A percentile compares a stretch with the other conserved stretches of the same genome.
phyloP scores from a whole-genome alignment of 305 asterid species.

The Fraxinus sp. region DNA sequence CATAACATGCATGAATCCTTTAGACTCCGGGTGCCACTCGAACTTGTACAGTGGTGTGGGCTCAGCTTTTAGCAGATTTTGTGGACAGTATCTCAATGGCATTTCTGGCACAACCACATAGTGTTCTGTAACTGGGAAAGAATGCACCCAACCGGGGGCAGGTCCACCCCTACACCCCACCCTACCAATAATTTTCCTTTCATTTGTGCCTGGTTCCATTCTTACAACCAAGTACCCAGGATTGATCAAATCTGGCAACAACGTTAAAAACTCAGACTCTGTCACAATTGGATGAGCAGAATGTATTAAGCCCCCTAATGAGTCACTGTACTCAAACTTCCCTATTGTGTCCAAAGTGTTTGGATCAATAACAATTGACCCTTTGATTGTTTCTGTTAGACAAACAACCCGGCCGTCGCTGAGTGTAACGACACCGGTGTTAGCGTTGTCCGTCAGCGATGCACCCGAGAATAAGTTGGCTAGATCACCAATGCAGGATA shows the following conservation, averaged over 20 bases:
- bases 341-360: conserved; percentile 64
- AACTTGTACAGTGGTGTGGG: conserved; percentile 90
- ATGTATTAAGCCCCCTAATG: conserved; percentile 70
- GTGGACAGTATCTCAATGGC: conserved; percentile 87
- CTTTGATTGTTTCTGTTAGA: conserved; percentile 81
- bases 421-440: conserved; percentile 82
- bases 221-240: conserved; percentile 75
- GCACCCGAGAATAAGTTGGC: conserved; percentile 88
- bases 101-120: conserved; percentile 90
- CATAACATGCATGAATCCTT: conserved; percentile 78
- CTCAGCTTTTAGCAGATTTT: conserved; percentile 80
- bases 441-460: conserved; percentile 81
- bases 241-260: conserved; percentile 73
- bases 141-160: conserved; percentile 90
- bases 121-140: conserved; percentile 81
- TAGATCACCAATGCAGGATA: conserved; percentile 71
- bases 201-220: conserved; percentile 77
- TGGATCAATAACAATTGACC: conserved; percentile 71
- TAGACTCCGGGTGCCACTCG: conserved; percentile 82
- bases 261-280: conserved; percentile 52
- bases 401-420: conserved; percentile 90
- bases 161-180: conserved; percentile 81
- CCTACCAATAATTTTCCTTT: conserved; percentile 70
- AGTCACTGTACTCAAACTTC: conserved; percentile 61
- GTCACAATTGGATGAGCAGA: conserved; percentile 96